These are phyloP conservation scores for Aureobasidium subglaciale DNA, from an alignment of 2,329 filamentous ascomycete species.

Conservation along the genomic window DNA sequence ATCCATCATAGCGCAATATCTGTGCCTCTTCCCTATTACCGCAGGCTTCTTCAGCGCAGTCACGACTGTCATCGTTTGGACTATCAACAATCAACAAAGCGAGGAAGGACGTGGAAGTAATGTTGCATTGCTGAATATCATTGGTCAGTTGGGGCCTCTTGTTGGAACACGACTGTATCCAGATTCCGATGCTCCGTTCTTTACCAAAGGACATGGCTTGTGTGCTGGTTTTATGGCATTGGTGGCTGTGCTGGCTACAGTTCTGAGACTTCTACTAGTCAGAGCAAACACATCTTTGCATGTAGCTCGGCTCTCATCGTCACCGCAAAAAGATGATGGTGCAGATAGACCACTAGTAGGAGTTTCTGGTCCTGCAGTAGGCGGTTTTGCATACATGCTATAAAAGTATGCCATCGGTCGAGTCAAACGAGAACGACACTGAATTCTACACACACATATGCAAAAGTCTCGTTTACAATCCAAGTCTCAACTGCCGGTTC, in stretches of 20 bases:
- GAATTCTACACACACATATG: no score
- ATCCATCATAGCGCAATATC: conserved; percentile 50
- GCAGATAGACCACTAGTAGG: neutral
- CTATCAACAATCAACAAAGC: conserved; percentile 72
- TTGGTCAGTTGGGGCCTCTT: conserved; percentile 72
- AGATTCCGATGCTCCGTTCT: conserved; percentile 42
- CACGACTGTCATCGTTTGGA: conserved; percentile 81
- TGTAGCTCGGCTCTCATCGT: neutral
- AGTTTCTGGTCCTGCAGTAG: neutral
- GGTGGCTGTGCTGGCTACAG: conserved; percentile 37
- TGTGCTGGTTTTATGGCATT: conserved; percentile 45
- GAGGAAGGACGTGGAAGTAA: conserved; percentile 65
- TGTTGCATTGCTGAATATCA: conserved; percentile 71
- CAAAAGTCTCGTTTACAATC: neutral
- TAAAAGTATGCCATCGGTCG: neutral
- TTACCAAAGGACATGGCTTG: conserved; percentile 42
- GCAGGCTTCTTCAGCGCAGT: conserved; percentile 79
- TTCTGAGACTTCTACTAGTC: conserved; percentile 35
- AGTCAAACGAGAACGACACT: neutral
- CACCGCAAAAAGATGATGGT: conserved; percentile 4
- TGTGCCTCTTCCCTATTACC: conserved; percentile 70
- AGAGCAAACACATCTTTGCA: conserved; percentile 26
- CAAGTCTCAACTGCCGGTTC: neutral
- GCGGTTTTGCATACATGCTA: conserved; percentile 9
- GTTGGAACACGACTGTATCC: conserved; percentile 51